phyloP scores from a whole-genome alignment of 148 eudicot genomes.

The Polygonum aviculare region DNA sequence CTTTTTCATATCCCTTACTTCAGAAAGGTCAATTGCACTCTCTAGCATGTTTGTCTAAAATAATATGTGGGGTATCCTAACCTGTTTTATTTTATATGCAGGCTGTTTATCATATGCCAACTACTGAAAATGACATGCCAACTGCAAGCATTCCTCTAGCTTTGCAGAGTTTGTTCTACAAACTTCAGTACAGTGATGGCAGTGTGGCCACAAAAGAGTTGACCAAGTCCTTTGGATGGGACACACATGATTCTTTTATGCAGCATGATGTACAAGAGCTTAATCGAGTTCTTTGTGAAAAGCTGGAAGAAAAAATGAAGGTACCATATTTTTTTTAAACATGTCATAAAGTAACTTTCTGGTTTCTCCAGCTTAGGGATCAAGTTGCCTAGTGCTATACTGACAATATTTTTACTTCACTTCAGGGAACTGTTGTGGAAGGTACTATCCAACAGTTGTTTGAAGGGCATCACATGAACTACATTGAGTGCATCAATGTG shows the following conservation, averaged over 20 bases:
- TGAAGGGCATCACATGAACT: conserved; percentile 99
- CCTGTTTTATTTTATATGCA: conserved; percentile 20
- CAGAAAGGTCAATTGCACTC: conserved; percentile 59
- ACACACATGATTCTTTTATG: conserved; percentile 90
- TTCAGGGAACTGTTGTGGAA: conserved; percentile 91
- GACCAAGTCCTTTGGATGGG: conserved; percentile 97
- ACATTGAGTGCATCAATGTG: conserved; percentile 87
- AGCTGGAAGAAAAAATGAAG: conserved; percentile 98
- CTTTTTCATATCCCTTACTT: conserved; percentile 88
- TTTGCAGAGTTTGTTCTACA: conserved; percentile 85
- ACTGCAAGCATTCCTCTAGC: conserved; percentile 94
- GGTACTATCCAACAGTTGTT: conserved; percentile 86
- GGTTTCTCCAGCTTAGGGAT: neutral
- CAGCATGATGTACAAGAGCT: conserved; percentile 99
- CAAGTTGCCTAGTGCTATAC: neutral
- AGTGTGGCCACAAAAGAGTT: conserved; percentile 94
- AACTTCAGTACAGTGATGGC: conserved; percentile 81
- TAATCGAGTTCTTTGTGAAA: conserved; percentile 86
- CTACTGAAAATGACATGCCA: conserved; percentile 89
- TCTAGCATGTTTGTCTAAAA: neutral
- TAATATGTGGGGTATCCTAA: neutral
- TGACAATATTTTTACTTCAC: conserved; percentile 9
- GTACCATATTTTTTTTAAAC: conserved; percentile 18
- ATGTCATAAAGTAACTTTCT: neutral
- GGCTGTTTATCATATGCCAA: conserved; percentile 99